Conservation (phyloP, 140 eudicot species). For the Bidens hawaiensis region DNA sequence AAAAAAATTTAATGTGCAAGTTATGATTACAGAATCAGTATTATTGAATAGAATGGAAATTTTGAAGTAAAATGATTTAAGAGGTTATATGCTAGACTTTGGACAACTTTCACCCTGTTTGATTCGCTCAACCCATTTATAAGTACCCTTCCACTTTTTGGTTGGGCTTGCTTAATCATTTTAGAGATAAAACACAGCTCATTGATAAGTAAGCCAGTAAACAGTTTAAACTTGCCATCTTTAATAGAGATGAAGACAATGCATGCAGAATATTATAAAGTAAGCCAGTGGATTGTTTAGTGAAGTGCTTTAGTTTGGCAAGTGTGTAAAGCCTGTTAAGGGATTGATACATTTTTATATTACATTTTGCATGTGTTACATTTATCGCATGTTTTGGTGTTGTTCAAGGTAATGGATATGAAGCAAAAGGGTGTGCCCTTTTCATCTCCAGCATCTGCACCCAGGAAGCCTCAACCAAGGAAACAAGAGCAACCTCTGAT, state of each 20-base stretch:
- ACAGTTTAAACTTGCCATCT: not conserved
- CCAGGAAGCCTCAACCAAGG: conserved; percentile 43
- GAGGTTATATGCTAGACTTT: not conserved
- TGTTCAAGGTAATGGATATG: conserved; percentile 61
- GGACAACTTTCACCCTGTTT: not conserved
- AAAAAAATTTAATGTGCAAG: not conserved
- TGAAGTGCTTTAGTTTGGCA: conserved; percentile 1
- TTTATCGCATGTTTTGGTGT: conserved; percentile 16
- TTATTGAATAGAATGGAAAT: not conserved
- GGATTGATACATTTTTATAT: not conserved
- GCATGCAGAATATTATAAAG: not conserved
- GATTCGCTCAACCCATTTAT: not conserved
- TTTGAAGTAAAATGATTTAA: not conserved
- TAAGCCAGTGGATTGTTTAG: not conserved
- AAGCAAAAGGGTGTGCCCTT: conserved; percentile 52
- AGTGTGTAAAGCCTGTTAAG: not conserved
- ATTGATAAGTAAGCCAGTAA: not conserved
- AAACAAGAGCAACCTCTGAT: conserved; percentile 37
- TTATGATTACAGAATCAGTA: not conserved
- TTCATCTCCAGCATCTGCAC: conserved; percentile 45
- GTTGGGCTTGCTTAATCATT: not conserved
- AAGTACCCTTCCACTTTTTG: not conserved
- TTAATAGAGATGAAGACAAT: not conserved
- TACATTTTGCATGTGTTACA: not conserved
- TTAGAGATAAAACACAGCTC: not conserved